Evolutionary conservation across 192 early-diverging fungal genomes (phyloP).

Genomic region (Funneliformis geosporum): DNA sequence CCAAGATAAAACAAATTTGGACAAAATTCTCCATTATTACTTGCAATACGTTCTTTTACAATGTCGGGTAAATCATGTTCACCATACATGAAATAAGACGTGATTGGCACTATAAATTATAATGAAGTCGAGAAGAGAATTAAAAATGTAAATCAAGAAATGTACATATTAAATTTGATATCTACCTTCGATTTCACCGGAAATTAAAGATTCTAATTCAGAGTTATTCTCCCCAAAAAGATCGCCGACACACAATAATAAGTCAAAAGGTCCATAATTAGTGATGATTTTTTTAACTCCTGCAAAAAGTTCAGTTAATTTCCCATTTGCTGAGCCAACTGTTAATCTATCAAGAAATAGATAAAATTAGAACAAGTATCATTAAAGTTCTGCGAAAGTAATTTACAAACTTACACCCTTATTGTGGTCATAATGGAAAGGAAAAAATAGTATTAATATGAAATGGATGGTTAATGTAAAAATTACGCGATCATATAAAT

Average conservation of each 20-base stretch:
- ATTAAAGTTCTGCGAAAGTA: neutral
- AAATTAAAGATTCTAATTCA: slow-evolving; percentile 49
- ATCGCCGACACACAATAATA: slow-evolving; percentile 79
- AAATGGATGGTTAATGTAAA: too few species aligned
- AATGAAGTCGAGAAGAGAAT: too few species aligned
- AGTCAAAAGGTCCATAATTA: slow-evolving; percentile 87
- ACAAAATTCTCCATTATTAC: slow-evolving; percentile 72
- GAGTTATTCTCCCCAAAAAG: slow-evolving; percentile 64
- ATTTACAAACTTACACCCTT: neutral
- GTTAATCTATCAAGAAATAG: neutral
- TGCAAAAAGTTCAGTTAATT: slow-evolving; percentile 63
- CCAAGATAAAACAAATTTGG: slow-evolving; percentile 74
- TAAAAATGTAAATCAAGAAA: neutral
- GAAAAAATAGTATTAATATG: neutral
- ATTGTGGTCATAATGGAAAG: neutral
- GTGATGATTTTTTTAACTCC: slow-evolving; percentile 75
- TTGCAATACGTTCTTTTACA: slow-evolving; percentile 52
- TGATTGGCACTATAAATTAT: slow-evolving; percentile 60
- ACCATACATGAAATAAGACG: slow-evolving; percentile 77
- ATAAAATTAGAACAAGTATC: neutral
- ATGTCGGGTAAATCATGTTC: slow-evolving; percentile 58
- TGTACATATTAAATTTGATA: neutral
- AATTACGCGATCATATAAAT: too few species aligned
- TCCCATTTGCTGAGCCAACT: slow-evolving; percentile 74
- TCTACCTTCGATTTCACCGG: slow-evolving; percentile 16